These are phyloP conservation scores for Dendrobium nobile DNA, from an alignment of 106 monocot genomes.

Conservation along the genomic window DNA sequence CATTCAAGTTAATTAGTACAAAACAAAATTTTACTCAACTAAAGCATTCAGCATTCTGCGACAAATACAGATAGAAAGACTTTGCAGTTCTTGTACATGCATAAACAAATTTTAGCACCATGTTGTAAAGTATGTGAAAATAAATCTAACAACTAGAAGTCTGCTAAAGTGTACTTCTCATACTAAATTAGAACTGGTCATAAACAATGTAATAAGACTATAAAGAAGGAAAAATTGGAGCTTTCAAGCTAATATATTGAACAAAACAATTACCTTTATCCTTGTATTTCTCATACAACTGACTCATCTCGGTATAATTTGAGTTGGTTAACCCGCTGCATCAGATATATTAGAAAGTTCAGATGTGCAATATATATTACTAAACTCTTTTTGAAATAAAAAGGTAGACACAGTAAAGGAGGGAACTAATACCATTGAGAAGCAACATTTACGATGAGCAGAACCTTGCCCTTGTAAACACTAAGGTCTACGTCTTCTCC, in stretches of 20 bases:
- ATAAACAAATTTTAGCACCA: no score
- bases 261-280: constrained; percentile 31
- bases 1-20: no score
- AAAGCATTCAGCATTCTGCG: no score
- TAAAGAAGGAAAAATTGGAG: not conserved
- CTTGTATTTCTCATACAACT: constrained; percentile 71
- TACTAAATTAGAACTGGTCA: not conserved
- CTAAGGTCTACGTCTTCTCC: constrained; percentile 66
- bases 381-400: no score
- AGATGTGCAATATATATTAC: no score
- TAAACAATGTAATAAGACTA: not conserved
- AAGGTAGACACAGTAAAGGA: not conserved
- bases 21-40: no score
- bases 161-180: not conserved
- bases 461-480: constrained; percentile 70
- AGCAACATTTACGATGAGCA: constrained; percentile 73
- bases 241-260: not conserved
- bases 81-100: no score
- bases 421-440: constrained; percentile 43
- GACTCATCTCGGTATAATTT: constrained; percentile 62
- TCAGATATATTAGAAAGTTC: not conserved
- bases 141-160: not conserved
- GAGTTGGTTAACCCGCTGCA: constrained; percentile 76
- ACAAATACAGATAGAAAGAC: no score
- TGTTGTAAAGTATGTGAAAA: no score